Evolutionary conservation across 805 yeast genomes (phyloP), one percentile per base, ranked within the genome.

Genomic region (Zygosaccharomyces gambellarensis): DNA sequence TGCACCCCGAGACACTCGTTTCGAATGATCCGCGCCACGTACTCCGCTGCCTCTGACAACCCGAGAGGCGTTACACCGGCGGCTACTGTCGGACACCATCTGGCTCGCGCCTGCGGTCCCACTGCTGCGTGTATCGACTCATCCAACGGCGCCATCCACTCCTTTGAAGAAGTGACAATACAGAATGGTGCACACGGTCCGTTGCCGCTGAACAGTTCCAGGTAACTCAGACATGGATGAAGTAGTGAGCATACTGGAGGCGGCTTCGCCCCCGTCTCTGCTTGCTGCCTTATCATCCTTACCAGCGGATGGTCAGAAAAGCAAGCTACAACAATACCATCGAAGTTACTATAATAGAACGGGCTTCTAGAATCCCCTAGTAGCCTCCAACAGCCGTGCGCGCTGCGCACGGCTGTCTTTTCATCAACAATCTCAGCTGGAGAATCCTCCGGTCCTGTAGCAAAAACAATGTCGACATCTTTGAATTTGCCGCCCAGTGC

Each of bases 251-350:
- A 12, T 54, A 54, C 27, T 40, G 54, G 25, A 51, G 57, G 30
- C 48, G 46, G 28, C 28, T 25, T 5, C 9, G 28, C 28, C 28
- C 3, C 28, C 3, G 28, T 22, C 11, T 36, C 10, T 43, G 46
- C 45, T 34, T 43, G 42, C 38, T 41, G 38, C 30, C 47, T 40
- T 32, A 46, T 28, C 46, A 45, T 45, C 36, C 28, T 46, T 17
- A 57, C 63, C 42, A 61, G 52, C 31, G 65, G 65, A 45, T 61
- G 65, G 43, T 61, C 61, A 17, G 65, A 61, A 31, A 61, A 61
- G 40, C 65, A 61, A 2, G 57, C 61, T 4, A 61, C 53, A 27
- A 61, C 47, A 23, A 61, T 48, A 34, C 63, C 65, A 42, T 58
- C 58, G 45, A 46, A 59, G 5, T 48, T 55, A 14, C 48, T 43